Conservation (phyloP, 306 rosid species). For the Quercus mongolica region DNA sequence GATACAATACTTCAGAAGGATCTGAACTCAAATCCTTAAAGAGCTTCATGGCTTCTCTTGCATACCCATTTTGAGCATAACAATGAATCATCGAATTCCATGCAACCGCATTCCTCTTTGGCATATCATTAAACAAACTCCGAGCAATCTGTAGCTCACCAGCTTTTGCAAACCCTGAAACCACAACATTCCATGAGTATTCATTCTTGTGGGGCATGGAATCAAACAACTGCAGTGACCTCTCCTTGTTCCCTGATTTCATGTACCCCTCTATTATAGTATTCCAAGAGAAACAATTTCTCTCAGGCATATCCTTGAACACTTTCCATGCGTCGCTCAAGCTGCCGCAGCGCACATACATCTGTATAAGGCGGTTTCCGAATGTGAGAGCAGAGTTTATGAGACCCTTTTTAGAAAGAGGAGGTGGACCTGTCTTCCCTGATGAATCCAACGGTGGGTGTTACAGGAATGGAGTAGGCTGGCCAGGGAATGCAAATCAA, state of each 20-base stretch:
- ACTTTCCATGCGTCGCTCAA: conserved; percentile 35
- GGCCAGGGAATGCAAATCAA: conserved; percentile 41
- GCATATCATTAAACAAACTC: conserved; percentile 58
- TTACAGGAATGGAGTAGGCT: conserved; percentile 38
- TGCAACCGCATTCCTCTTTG: conserved; percentile 41
- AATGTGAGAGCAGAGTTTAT: conserved; percentile 32
- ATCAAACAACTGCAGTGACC: conserved; percentile 48
- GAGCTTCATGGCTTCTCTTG: conserved; percentile 45
- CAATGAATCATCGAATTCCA: conserved; percentile 76
- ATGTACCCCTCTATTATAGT: conserved; percentile 54
- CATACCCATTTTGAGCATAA: conserved; percentile 50
- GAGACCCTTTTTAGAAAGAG: conserved; percentile 58
- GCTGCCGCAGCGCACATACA: conserved; percentile 40
- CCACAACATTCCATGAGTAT: conserved; percentile 54
- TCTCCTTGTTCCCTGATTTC: conserved; percentile 39
- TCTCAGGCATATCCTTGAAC: conserved; percentile 64
- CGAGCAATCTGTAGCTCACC: conserved; percentile 49
- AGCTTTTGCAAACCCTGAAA: conserved; percentile 53
- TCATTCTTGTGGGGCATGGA: conserved; percentile 55
- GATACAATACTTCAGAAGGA: conserved; percentile 18
- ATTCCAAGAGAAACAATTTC: conserved; percentile 63
- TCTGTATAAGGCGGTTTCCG: conserved; percentile 65
- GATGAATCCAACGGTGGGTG: conserved; percentile 25
- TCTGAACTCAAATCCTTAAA: conserved; percentile 59
- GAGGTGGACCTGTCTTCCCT: conserved; percentile 57